Conservation (phyloP, 1,284 basidiomycete species). For the Ustilago nuda region DNA sequence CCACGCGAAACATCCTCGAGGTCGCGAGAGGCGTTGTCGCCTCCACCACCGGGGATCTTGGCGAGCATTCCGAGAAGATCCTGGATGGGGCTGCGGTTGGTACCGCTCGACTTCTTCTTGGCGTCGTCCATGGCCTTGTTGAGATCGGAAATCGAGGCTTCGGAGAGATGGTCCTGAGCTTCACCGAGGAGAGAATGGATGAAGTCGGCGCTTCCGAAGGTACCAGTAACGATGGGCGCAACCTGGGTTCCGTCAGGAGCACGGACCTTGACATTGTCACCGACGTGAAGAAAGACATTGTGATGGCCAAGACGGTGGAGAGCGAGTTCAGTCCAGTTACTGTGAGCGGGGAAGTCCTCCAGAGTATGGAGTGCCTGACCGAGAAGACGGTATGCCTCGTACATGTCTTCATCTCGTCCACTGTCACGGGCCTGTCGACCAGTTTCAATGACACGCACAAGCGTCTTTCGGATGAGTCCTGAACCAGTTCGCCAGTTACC, state of each 20-base stretch:
- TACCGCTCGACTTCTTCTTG: conserved; percentile 50
- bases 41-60: conserved; percentile 70
- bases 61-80: conserved; percentile 71
- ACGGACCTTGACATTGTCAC: conserved; percentile 80
- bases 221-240: conserved; percentile 86
- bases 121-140: conserved; percentile 80
- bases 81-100: conserved; percentile 65
- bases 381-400: conserved; percentile 74
- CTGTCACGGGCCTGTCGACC: conserved; percentile 75
- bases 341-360: conserved; percentile 89
- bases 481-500: conserved; percentile 86
- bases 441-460: conserved; percentile 78
- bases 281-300: conserved; percentile 89
- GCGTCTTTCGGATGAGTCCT: conserved; percentile 80
- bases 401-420: conserved; percentile 75
- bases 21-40: conserved; percentile 51
- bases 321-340: conserved; percentile 71
- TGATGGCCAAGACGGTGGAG: conserved; percentile 80
- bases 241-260: conserved; percentile 82
- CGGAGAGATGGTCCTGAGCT: conserved; percentile 73
- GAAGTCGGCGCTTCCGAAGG: conserved; percentile 89
- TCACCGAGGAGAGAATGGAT: conserved; percentile 71
- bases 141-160: conserved; percentile 89
- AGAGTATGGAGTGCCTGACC: conserved; percentile 77
- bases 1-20: conserved; percentile 58